Conservation (phyloP, 1,284 basidiomycete genomes). For the Sporisorium reilianum region DNA sequence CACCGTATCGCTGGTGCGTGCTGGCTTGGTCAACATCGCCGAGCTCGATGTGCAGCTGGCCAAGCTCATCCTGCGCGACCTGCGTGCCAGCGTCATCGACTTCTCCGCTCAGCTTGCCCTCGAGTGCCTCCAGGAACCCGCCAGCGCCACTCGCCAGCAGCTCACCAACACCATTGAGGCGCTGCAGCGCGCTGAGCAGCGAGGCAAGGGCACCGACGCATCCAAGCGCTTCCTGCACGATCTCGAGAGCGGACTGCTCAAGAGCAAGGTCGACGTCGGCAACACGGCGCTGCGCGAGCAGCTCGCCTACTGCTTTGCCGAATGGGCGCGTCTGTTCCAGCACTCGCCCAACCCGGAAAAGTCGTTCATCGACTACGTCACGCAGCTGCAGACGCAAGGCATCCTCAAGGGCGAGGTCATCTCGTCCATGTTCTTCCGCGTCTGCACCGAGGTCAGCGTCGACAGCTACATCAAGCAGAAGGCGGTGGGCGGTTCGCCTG, state of each 20-base stretch:
- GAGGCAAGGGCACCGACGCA: conserved; percentile 84
- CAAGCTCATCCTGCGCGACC: conserved; percentile 82
- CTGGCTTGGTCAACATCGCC: conserved; percentile 81
- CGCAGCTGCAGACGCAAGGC: conserved; percentile 92
- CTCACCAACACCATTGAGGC: conserved; percentile 86
- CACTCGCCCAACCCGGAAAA: conserved; percentile 90
- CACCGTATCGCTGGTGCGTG: conserved; percentile 86
- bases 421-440: conserved; percentile 97
- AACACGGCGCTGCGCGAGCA: conserved; percentile 72
- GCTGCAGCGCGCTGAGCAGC: conserved; percentile 75
- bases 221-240: conserved; percentile 76
- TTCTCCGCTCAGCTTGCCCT: conserved; percentile 87
- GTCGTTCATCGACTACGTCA: conserved; percentile 96
- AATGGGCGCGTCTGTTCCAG: conserved; percentile 97
- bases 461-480: conserved; percentile 90
- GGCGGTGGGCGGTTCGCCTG: conserved; percentile 80
- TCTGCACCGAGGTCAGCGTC: conserved; percentile 94
- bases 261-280: conserved; percentile 66
- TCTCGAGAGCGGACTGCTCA: conserved; percentile 71
- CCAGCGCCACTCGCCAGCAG: conserved; percentile 80
- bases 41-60: conserved; percentile 92
- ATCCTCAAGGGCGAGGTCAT: conserved; percentile 96
- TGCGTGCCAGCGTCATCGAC: conserved; percentile 81
- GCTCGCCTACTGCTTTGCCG: conserved; percentile 75
- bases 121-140: conserved; percentile 83